phyloP scores from a whole-genome alignment of 805 yeast species.

The Candida adriatica region DNA sequence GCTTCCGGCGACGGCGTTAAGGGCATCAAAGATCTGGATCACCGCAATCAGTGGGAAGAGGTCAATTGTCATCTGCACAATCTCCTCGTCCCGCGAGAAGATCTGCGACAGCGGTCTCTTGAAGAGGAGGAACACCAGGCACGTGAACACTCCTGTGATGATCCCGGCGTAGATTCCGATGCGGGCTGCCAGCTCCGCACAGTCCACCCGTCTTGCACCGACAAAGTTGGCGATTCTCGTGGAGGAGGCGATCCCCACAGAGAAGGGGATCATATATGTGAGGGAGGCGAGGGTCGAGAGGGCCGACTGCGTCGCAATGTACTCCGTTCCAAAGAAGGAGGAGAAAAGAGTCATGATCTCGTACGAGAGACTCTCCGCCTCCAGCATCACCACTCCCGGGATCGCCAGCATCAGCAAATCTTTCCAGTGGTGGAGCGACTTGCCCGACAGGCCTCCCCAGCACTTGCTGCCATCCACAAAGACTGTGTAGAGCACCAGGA shows the following conservation, averaged over 20 bases:
- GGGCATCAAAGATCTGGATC: slow-evolving; percentile 64
- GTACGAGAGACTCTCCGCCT: slow-evolving; percentile 69
- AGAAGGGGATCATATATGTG: slow-evolving; percentile 69
- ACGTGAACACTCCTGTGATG: slow-evolving; percentile 44
- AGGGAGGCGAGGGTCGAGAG: slow-evolving; percentile 59
- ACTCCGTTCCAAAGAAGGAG: slow-evolving; percentile 60
- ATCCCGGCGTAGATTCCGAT: slow-evolving; percentile 37
- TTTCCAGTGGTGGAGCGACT: slow-evolving; percentile 39
- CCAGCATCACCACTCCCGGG: slow-evolving; percentile 75
- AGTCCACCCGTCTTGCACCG: slow-evolving; percentile 46
- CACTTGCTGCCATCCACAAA: slow-evolving; percentile 34
- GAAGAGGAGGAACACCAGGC: slow-evolving; percentile 39
- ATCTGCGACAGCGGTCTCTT: slow-evolving; percentile 44
- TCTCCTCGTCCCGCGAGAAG: slow-evolving; percentile 57
- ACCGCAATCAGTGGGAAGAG: slow-evolving; percentile 58
- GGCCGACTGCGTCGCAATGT: slow-evolving; percentile 70
- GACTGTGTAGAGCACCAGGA: slow-evolving; percentile 46
- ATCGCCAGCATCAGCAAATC: slow-evolving; percentile 54
- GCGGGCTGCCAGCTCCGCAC: slow-evolving; percentile 39
- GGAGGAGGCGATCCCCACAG: slow-evolving; percentile 62
- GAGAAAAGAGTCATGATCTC: slow-evolving; percentile 66
- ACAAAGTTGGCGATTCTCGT: slow-evolving; percentile 69
- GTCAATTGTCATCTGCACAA: slow-evolving; percentile 40
- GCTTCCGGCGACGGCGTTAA: slow-evolving; percentile 68
- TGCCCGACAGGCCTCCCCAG: slow-evolving; percentile 27